These are phyloP conservation scores for Exidia glandulosa DNA, from an alignment of 768 basidiomycete genomes.

Conservation along the genomic window DNA sequence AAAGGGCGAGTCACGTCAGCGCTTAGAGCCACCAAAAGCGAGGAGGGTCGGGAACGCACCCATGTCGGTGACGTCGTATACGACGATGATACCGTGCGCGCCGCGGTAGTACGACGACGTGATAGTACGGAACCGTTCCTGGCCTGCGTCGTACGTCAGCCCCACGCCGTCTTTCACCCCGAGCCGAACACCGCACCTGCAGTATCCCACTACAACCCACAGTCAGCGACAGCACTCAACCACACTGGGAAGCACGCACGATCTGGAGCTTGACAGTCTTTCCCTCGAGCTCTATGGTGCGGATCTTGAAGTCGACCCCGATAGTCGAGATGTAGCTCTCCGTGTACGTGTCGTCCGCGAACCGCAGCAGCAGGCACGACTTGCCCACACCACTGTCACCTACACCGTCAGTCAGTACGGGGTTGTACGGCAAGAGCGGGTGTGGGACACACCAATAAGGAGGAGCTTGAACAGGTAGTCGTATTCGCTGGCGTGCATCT, in stretches of 20 bases:
- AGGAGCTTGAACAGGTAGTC: slow-evolving; percentile 94
- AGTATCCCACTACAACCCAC: slow-evolving; percentile 77
- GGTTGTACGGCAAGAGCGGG: neutral
- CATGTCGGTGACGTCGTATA: slow-evolving; percentile 97
- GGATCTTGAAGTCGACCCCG: slow-evolving; percentile 98
- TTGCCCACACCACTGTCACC: slow-evolving; percentile 92
- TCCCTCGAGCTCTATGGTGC: slow-evolving; percentile 96
- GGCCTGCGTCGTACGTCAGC: slow-evolving; percentile 40
- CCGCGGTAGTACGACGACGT: slow-evolving; percentile 99
- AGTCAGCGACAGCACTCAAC: slow-evolving; percentile 8
- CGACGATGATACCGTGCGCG: slow-evolving; percentile 95
- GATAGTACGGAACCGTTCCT: slow-evolving; percentile 98
- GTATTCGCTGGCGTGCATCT: slow-evolving; percentile 87
- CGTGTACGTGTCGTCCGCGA: slow-evolving; percentile 95
- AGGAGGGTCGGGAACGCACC: slow-evolving; percentile 28
- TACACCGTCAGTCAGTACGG: neutral
- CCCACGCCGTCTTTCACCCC: neutral
- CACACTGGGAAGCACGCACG: slow-evolving; percentile 38
- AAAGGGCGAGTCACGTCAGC: no score
- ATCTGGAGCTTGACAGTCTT: slow-evolving; percentile 99
- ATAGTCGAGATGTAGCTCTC: slow-evolving; percentile 97
- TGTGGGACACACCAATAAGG: slow-evolving; percentile 44
- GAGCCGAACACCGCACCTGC: slow-evolving; percentile 45
- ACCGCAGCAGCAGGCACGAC: slow-evolving; percentile 87
- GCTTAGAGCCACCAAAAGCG: slow-evolving; percentile 12